Evolutionary conservation across 306 rosid species (phyloP), one percentile per base, ranked within the genome.

Genomic region (Hippophae gyantsensis): DNA sequence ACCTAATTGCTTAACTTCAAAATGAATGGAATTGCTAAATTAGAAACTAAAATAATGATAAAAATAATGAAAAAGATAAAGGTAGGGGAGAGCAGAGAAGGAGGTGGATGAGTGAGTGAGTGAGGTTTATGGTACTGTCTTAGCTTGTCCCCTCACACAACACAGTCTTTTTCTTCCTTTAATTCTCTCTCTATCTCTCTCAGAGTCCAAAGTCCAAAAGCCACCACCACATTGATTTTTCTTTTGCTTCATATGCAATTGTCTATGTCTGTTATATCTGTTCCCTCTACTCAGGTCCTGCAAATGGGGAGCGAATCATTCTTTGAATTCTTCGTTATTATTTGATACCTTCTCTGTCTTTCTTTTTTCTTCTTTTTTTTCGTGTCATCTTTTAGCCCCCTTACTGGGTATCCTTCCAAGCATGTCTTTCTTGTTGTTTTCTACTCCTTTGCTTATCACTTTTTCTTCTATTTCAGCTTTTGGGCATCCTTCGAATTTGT

Each of bases 61-160:
- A 43, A 14, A 40, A 10, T 56, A 78, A 77, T 68, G 79, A 74
- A 32, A 32, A 32, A 69, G 84, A 67, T 69, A 76, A 84, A 67
- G 84, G 71, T 64, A 76, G 71, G 67, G 53, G 61, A 57, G 12
- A 58, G 62, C 6, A 7, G 42, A 41, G 57, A 51, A 55, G 61
- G 60, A 69, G 68, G 76, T 75, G 81, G 82, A 79, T 72, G 75
- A 64, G 23, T 18, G 23, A 64, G 23, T 18, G 23, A 18, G 89
- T 67, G 90, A 76, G 83, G 85, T 90, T 78, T 81, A 72, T 82
- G 86, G 86, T 79, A 81, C 85, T 81, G 85, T 76, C 86, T 73
- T 75, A 48, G 77, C 78, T 69, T 84, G 90, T 85, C 87, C 94
- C 84, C 76, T 86, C 95, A 76, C 93, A 84, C 90, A 77, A 76